These are phyloP conservation scores for Trichoderma sp. DNA, from an alignment of 2,329 filamentous ascomycete species.

Conservation along the genomic window DNA sequence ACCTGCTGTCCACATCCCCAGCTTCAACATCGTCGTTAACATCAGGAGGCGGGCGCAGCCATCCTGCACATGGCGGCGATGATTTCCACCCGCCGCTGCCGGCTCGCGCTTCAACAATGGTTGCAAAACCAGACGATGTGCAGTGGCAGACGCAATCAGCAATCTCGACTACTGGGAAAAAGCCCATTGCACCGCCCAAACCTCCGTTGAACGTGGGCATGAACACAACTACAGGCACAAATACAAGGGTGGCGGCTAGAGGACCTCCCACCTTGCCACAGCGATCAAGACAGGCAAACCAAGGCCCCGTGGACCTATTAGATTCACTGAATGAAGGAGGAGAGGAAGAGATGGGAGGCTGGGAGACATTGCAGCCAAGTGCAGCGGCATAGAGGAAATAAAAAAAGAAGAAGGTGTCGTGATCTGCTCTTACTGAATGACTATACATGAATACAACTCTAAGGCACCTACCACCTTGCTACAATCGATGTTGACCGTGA, in stretches of 20 bases:
- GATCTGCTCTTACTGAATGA: background rate
- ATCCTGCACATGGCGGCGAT: conserved; percentile 22
- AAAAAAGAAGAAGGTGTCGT: background rate
- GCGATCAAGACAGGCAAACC: conserved; percentile 28
- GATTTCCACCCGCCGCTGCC: conserved; percentile 20
- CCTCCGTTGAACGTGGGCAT: conserved; percentile 25
- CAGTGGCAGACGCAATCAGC: conserved; percentile 19
- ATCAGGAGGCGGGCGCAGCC: background rate
- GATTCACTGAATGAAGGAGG: conserved; percentile 49
- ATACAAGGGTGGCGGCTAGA: conserved; percentile 21
- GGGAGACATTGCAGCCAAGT: conserved; percentile 55
- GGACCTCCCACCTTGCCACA: conserved; percentile 23
- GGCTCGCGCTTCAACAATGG: conserved; percentile 12
- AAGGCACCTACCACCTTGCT: background rate
- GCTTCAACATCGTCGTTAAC: conserved; percentile 21
- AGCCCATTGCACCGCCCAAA: conserved; percentile 28
- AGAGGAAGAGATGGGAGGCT: conserved; percentile 50
- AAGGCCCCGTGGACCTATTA: conserved; percentile 39
- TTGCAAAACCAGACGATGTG: background rate
- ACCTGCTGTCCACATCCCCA: conserved; percentile 40
- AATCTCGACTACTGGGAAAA: conserved; percentile 24
- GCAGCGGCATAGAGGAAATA: conserved; percentile 21
- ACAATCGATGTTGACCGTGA: background rate
- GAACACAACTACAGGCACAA: conserved; percentile 26
- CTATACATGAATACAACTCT: conserved; percentile 1